Evolutionary conservation across 1,284 basidiomycete genomes (phyloP).

Genomic region (Tilletia setariae): DNA sequence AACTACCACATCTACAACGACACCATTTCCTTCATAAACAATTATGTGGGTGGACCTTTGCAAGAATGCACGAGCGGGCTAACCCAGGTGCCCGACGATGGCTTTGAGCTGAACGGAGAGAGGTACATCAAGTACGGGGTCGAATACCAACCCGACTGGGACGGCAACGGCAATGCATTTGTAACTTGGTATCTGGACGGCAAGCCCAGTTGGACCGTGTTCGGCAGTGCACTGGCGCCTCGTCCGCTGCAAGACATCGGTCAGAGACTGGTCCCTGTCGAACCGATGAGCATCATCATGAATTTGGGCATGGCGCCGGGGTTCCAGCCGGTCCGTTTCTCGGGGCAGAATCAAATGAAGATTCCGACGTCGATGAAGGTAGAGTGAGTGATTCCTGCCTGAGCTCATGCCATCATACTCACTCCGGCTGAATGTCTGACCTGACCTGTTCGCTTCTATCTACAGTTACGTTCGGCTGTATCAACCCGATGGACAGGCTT

Average conservation of each 20-base stretch:
- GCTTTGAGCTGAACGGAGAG: constrained; percentile 17
- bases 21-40: constrained; percentile 19
- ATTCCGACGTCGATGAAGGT: constrained; percentile 35
- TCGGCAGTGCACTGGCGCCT: constrained; percentile 21
- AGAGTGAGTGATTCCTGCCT: constrained; percentile 18
- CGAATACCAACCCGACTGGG: constrained; percentile 24
- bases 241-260: constrained; percentile 19
- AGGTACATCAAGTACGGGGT: constrained; percentile 22
- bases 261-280: constrained; percentile 14
- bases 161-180: constrained; percentile 17
- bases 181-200: constrained; percentile 28
- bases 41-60: constrained; percentile 21
- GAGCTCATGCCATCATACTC: neutral
- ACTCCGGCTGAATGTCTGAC: neutral
- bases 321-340: constrained; percentile 42
- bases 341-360: constrained; percentile 19
- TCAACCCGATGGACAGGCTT: constrained; percentile 32
- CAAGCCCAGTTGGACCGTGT: constrained; percentile 23
- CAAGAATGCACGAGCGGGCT: constrained; percentile 24
- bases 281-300: constrained; percentile 27
- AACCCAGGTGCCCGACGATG: constrained; percentile 18
- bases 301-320: constrained; percentile 43
- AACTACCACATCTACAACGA: constrained; percentile 14
- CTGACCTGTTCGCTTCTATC: neutral
- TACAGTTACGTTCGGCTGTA: constrained; percentile 42